Base-by-base conservation (phyloP, 805 yeast species). In the Kodamaea kakaduensis region DNA sequence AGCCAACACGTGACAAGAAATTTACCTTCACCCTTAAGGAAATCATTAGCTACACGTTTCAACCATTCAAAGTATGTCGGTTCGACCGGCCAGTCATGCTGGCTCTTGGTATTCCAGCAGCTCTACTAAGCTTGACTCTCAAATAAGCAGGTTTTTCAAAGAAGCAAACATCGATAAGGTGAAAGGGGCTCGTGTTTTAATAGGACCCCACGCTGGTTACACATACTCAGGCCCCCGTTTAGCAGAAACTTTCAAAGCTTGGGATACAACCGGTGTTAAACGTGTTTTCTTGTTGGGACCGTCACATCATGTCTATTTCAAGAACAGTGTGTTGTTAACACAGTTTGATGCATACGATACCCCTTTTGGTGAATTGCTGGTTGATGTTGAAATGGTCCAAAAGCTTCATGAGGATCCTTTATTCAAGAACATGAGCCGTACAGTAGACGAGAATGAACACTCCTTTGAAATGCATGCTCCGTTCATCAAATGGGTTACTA, bases 381-480 rank as follows among this genome's bases (percentile, higher is more conserved):
- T 90, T 12, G 96, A 90, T 54, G 54, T 51, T 0, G 73, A 68
- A 8, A 49, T 65, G 1, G 60, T 65, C 15, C 36, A 54, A 1
- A 46, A 60, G 12, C 51, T 82, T 25, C 38, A 67, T 3, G 33
- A 39, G 10, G 37, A 48, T 17, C 17, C 58, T n/a, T 44, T 69
- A 5, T 79, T 84, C 43, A 62, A 65, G 39, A 58, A 54, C 36
- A 83, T 88, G 94, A 56, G 67, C 17, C 43, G 56, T 2, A 71
- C 65, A 0, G 69, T 69, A 9, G 98, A 93, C 55, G 77, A 79
- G 40, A 83, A 81, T 12, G 98, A 93, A 55, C 98, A 93, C 56
- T 81, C 93, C 34, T 76, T 93, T 50, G 98, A 93, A 51, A 85
- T 93, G 96, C 97, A 93, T 58, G 72, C 82, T 52, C 96, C 97